Conservation (phyloP, 2,329 filamentous ascomycete species). For the Colletotrichum viniferum region DNA sequence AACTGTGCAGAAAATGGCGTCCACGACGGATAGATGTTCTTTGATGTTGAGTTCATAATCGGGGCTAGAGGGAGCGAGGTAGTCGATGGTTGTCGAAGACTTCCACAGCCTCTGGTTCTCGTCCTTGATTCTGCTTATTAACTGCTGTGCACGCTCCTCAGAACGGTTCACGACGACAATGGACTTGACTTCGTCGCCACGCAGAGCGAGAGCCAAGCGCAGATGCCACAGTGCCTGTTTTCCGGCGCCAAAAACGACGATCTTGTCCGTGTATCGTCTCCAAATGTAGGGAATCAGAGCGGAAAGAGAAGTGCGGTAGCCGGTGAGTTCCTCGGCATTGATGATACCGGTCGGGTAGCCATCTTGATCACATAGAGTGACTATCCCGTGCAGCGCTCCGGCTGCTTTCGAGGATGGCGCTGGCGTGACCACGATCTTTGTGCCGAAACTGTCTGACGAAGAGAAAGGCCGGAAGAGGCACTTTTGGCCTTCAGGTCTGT, state of each 20-base stretch:
- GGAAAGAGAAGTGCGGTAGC: constrained; percentile 70
- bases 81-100: neutral
- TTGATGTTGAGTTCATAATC: neutral
- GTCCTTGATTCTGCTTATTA: neutral
- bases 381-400: constrained; percentile 25
- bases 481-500: constrained; percentile 25
- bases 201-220: constrained; percentile 64
- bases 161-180: constrained; percentile 40
- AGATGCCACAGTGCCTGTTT: constrained; percentile 77
- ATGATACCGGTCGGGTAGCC: constrained; percentile 57
- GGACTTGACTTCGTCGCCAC: constrained; percentile 27
- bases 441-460: constrained; percentile 22
- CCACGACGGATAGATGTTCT: neutral
- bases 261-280: constrained; percentile 40
- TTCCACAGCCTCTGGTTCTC: neutral
- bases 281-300: constrained; percentile 63
- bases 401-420: neutral
- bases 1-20: neutral
- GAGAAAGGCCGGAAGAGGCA: constrained; percentile 29
- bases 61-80: neutral
- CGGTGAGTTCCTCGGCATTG: constrained; percentile 71
- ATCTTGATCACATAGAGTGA: constrained; percentile 62
- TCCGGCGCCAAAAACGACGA: constrained; percentile 72
- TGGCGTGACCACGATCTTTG: constrained; percentile 26
- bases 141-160: neutral